Evolutionary conservation across 208 protist genomes (phyloP), one percentile per base, ranked within the genome.

Genomic region (Crithidia mellificae): DNA sequence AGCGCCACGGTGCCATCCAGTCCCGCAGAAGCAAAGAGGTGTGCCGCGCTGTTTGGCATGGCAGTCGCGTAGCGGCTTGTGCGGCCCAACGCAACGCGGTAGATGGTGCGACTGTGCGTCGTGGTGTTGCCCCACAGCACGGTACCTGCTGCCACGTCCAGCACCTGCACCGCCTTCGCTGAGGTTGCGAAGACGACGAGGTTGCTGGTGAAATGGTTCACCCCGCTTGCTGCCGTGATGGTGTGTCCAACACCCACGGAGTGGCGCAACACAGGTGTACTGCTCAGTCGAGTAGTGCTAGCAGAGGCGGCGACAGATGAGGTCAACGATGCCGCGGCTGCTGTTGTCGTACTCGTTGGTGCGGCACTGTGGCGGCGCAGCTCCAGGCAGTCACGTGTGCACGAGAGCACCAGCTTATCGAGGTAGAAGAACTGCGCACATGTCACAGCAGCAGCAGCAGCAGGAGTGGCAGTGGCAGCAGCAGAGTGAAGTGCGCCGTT

Each of bases 141-240:
- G 11, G 69, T 51, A 49, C 81, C 72, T 8, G 78, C 58, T 22
- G 70, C 61, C 50, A 93, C 72, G 59, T 96, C 91, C 17, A 91
- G 70, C 12, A 93, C 67, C 27, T 76, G 77, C 19, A 96, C 29
- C 34, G 63, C 66, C 54, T 91, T 96, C 46, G 92, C 88, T 6
- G 91, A 90, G 12, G 80, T 78, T 5, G 84, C 80, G 44, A 87
- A 62, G 12, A 96, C 63, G 12, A 94, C 63, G 14, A 96, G 25
- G 22, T 81, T 79, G 72, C 84, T 93, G 6, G 74, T 62, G 50
- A 96, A 93, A 55, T 91, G 78, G 56, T 96, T 96, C 17, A 96
- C 77, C 22, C 73, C 74, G 24, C 78, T 83, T 32, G 91, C 73
- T 7, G 79, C 68, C 4, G 78, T 80, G 32, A 96, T 83, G 30